These are phyloP conservation scores for Neocucurbitaria cava DNA, from an alignment of 2,329 filamentous ascomycete genomes.

Conservation along the genomic window DNA sequence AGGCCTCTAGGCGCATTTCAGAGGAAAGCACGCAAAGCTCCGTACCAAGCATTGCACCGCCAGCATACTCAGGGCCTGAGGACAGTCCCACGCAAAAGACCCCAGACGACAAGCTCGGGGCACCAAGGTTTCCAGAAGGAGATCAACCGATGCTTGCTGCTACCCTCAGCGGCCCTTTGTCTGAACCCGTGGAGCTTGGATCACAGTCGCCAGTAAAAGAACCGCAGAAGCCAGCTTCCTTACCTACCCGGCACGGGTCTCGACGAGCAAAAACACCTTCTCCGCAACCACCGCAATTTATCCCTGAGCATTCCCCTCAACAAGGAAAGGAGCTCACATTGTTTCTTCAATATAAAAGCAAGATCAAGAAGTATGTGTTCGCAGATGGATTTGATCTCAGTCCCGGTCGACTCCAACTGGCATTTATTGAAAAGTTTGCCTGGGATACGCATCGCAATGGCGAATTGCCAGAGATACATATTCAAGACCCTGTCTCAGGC, in stretches of 20 bases:
- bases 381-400: constrained; percentile 85
- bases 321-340: constrained; percentile 87
- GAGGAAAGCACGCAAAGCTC: constrained; percentile 63
- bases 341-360: constrained; percentile 95
- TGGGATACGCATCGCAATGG: constrained; percentile 98
- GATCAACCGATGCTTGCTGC: constrained; percentile 41
- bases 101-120: constrained; percentile 69
- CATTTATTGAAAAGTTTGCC: constrained; percentile 98
- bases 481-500: constrained; percentile 93
- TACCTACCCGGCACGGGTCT: constrained; percentile 40
- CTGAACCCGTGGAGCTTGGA: constrained; percentile 38
- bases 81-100: constrained; percentile 58
- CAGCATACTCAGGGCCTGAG: constrained; percentile 35
- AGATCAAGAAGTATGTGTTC: constrained; percentile 94
- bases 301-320: constrained; percentile 69
- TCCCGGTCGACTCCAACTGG: constrained; percentile 86
- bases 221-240: constrained; percentile 18
- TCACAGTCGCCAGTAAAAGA: constrained; percentile 33
- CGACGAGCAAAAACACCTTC: constrained; percentile 47
- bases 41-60: constrained; percentile 45
- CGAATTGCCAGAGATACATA: constrained; percentile 95
- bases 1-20: constrained; percentile 62
- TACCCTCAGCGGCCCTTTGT: constrained; percentile 46
- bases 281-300: constrained; percentile 53
- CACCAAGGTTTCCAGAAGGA: constrained; percentile 45